Percentiles rank a stretch among this genome's conserved stretches.
Evolutionary conservation across 306 rosid species (phyloP).

Genomic region (Erythrophleum fordii): DNA sequence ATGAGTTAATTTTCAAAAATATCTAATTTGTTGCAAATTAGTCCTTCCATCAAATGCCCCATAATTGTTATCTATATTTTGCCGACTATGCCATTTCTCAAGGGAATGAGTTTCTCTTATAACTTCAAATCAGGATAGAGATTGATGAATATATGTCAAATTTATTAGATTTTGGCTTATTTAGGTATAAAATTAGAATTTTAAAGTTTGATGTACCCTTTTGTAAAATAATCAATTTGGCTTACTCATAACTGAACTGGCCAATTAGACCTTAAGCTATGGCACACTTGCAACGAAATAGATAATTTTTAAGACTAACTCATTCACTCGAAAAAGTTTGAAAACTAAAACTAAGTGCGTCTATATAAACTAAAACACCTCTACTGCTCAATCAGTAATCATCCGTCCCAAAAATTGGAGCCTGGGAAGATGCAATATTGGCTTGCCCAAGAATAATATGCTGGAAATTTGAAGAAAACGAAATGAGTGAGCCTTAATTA

Average conservation of each 20-base stretch:
- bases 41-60: neutral
- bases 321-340: too few species aligned
- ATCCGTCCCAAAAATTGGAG: neutral
- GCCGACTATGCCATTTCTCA: neutral
- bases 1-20: too few species aligned
- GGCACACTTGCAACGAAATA: neutral
- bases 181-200: neutral
- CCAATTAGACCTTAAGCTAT: too few species aligned
- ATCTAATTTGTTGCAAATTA: neutral
- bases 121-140: too few species aligned
- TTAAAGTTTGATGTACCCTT: too few species aligned
- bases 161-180: neutral
- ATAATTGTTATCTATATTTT: neutral
- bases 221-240: too few species aligned
- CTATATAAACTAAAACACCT: constrained; percentile 11
- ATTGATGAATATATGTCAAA: too few species aligned
- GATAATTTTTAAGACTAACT: neutral
- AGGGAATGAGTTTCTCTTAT: neutral
- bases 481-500: constrained; percentile 25
- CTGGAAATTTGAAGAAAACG: neutral
- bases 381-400: too few species aligned
- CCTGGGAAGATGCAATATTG: too few species aligned
- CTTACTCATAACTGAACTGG: neutral
- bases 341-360: too few species aligned
- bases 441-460: neutral